Evolutionary conservation across 2,329 filamentous ascomycete species (phyloP), one percentile per base, ranked within the genome.

Genomic region (Trichophyton schoenleinii): DNA sequence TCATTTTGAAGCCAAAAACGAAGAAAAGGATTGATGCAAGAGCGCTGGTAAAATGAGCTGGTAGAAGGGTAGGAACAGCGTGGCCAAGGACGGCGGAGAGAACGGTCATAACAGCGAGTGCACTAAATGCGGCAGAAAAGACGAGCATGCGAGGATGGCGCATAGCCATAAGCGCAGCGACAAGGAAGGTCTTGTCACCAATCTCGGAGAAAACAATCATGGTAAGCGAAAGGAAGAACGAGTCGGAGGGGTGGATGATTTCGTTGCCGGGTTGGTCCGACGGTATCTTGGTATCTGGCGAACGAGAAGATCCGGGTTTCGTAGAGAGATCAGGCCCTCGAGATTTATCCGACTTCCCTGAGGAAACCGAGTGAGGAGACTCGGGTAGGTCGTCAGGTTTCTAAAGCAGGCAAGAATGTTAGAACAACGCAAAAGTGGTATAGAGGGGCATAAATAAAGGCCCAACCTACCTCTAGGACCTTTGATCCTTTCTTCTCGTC

Each of bases 141-240:
- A 99, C 94, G 11, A 97, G 82, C 65, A 96, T 79, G 59, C 94
- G 87, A 64, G 94, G 88, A 70, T 99, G 92, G 72, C 96, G 94
- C 94, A 99, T 99, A 11, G 94, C 94, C 94, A 99, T 99, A 18
- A 99, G 83, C 6, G 91, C 92, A 5, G 94, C 94, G 22, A 99
- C 90, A 49, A 99, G 81, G 79, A 99, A 99, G 0, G 94, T 99
- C 78, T 99, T 99, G 82, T 99, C 94, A 65, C 94, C 94, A 68
- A 99, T 85, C 73, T 99, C 94, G 55, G 92, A 96, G 68, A 97
- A 87, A 64, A 97, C 79, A 69, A 99, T 99, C 94, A 97, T 99
- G 62, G 91, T 92, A 63, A 96, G 85, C 15, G 94, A 95, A 36
- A 97, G 85, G 11, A 95, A 71, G 70, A 94, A 95, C 3, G 94